A percentile compares a stretch with the other conserved stretches of the same genome.
phyloP scores from a whole-genome alignment of 2,329 filamentous ascomycete species.

The Apiospora malaysiana region DNA sequence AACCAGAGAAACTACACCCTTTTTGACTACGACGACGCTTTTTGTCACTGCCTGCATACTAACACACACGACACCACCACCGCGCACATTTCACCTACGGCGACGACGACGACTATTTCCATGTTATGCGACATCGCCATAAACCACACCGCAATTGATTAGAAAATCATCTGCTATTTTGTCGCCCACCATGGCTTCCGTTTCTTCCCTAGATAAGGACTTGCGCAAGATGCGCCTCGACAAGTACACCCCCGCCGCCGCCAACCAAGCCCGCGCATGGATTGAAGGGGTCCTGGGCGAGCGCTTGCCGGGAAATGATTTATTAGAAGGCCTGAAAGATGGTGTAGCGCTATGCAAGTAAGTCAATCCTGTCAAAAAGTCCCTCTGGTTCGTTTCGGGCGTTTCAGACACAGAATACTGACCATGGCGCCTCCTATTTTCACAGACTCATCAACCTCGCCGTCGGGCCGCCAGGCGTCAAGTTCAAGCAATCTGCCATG shows the following conservation, averaged over 20 bases:
- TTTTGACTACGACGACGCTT: background rate
- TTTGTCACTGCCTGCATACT: background rate
- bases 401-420: constrained; percentile 28
- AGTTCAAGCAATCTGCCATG: constrained; percentile 92
- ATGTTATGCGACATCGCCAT: background rate
- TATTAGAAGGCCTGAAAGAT: constrained; percentile 87
- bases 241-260: constrained; percentile 89
- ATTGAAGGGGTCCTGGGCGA: constrained; percentile 83
- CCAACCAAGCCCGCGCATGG: constrained; percentile 84
- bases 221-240: constrained; percentile 91
- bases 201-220: constrained; percentile 92
- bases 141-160: constrained; percentile 15
- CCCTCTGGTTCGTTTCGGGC: background rate
- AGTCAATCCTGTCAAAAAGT: constrained; percentile 36
- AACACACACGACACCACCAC: background rate
- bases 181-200: constrained; percentile 76
- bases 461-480: constrained; percentile 77
- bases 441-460: constrained; percentile 81
- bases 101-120: background rate
- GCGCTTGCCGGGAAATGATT: constrained; percentile 72
- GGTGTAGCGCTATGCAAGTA: constrained; percentile 93
- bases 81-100: background rate
- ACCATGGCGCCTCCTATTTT: constrained; percentile 23
- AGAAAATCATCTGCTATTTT: constrained; percentile 23
- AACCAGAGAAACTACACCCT: background rate